Conservation (phyloP, 352 stramenopile species). For the Pythium grandisporangium region DNA sequence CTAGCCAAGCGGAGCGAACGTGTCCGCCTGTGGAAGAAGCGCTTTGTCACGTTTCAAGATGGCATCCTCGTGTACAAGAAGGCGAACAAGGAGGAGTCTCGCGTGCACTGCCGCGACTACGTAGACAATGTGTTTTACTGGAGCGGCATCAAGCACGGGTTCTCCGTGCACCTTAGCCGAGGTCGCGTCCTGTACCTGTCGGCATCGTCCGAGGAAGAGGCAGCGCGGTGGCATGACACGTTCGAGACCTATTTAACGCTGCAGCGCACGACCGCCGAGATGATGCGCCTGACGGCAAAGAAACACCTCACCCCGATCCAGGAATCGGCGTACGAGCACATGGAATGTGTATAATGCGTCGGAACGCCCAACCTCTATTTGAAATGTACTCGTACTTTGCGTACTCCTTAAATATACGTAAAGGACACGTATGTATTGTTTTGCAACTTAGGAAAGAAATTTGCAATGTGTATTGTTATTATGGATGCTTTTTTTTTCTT, state of each 20-base stretch:
- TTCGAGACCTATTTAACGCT: slow-evolving; percentile 33
- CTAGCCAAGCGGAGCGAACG: slow-evolving; percentile 48
- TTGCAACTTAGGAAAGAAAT: too few species aligned
- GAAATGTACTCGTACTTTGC: too few species aligned
- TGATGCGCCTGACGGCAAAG: slow-evolving; percentile 35
- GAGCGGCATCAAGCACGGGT: slow-evolving; percentile 40
- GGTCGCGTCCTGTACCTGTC: slow-evolving; percentile 42
- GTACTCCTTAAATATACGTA: too few species aligned
- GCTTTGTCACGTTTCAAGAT: slow-evolving; percentile 59
- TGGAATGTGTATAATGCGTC: slow-evolving; percentile 5
- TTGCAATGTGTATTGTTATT: too few species aligned
- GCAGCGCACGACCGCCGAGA: slow-evolving; percentile 30
- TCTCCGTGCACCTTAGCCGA: slow-evolving; percentile 42
- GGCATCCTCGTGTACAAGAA: slow-evolving; percentile 58
- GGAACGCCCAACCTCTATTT: too few species aligned
- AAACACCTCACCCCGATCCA: slow-evolving; percentile 38
- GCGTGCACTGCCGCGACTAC: slow-evolving; percentile 35
- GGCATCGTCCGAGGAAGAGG: slow-evolving; percentile 38
- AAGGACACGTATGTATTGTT: too few species aligned
- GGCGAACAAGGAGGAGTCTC: slow-evolving; percentile 25
- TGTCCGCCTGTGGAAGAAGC: slow-evolving; percentile 58
- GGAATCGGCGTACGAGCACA: slow-evolving; percentile 19
- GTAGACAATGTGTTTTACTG: slow-evolving; percentile 60
- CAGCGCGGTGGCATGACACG: slow-evolving; percentile 37
- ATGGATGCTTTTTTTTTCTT: too few species aligned